Evolutionary conservation across 2,329 filamentous ascomycete species (phyloP).

Genomic region (Trichoderma sp.): DNA sequence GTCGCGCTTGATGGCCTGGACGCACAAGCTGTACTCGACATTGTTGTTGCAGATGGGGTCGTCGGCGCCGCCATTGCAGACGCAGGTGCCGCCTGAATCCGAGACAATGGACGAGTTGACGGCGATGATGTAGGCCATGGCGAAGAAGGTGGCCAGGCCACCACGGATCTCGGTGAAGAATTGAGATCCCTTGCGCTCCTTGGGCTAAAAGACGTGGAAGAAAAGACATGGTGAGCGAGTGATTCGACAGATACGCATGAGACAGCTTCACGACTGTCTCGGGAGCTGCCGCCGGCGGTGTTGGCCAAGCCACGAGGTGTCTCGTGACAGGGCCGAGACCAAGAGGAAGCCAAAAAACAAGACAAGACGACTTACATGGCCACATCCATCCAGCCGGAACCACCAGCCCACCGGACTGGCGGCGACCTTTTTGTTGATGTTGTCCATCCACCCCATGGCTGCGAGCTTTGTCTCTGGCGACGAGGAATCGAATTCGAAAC

Average conservation of each 20-base stretch:
- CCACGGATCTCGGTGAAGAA: constrained; percentile 85
- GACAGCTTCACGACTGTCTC: not conserved
- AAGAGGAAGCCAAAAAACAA: not conserved
- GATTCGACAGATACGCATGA: not conserved
- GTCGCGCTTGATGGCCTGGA: constrained; percentile 66
- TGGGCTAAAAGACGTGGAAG: constrained; percentile 44
- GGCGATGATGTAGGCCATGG: constrained; percentile 54
- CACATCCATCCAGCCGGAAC: constrained; percentile 78
- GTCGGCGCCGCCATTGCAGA: constrained; percentile 55
- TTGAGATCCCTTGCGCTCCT: constrained; percentile 68
- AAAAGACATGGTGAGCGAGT: not conserved
- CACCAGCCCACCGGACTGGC: constrained; percentile 63
- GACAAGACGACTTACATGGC: constrained; percentile 64
- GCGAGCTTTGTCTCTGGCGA: not conserved
- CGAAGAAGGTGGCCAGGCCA: constrained; percentile 76
- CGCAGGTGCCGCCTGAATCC: constrained; percentile 70
- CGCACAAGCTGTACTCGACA: constrained; percentile 61
- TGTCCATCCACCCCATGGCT: constrained; percentile 49
- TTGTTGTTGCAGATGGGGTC: constrained; percentile 53
- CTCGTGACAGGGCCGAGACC: not conserved
- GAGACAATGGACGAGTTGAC: constrained; percentile 54
- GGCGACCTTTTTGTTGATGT: constrained; percentile 57
- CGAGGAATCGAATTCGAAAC: not conserved
- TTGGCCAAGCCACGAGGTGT: not conserved
- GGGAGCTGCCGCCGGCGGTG: not conserved